Evolutionary conservation across 768 basidiomycete species (phyloP).

Genomic region (Russula sp.): DNA sequence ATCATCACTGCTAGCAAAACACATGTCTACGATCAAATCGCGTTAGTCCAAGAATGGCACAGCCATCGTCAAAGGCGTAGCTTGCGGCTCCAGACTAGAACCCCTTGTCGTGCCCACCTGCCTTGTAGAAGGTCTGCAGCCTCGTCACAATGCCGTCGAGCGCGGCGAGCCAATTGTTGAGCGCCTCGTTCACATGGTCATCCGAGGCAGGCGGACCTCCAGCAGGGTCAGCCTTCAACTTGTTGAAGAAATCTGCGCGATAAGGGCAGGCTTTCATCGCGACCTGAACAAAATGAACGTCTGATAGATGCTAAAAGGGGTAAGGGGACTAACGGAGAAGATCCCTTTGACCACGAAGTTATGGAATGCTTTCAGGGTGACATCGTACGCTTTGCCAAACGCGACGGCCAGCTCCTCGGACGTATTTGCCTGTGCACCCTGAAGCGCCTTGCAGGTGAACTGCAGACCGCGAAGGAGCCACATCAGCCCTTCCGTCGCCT

Average conservation of each 20-base stretch:
- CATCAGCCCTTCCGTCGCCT: conserved; percentile 85
- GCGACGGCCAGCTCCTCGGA: conserved; percentile 57
- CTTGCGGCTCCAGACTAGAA: conserved; percentile 30
- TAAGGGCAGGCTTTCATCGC: conserved; percentile 68
- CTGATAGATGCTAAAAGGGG: background rate
- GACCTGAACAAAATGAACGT: conserved; percentile 33
- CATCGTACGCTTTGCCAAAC: conserved; percentile 78
- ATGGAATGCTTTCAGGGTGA: conserved; percentile 80
- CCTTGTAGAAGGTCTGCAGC: conserved; percentile 43
- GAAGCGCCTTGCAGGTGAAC: conserved; percentile 83
- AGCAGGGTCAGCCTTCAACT: conserved; percentile 40
- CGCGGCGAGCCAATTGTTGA: conserved; percentile 49
- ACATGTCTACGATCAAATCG: conserved; percentile 3
- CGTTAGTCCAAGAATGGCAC: conserved; percentile 7
- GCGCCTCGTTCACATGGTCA: conserved; percentile 41
- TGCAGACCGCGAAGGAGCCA: conserved; percentile 90
- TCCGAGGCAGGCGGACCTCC: conserved; percentile 35
- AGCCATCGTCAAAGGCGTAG: background rate
- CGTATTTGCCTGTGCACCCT: conserved; percentile 61
- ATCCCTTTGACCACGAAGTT: conserved; percentile 59
- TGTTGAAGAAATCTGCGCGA: conserved; percentile 51
- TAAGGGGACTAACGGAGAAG: conserved; percentile 45
- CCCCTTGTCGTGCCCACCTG: conserved; percentile 39
- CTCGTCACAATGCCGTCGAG: conserved; percentile 44
- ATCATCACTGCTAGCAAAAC: conserved; percentile 8